These are phyloP conservation scores for Salvia miltiorrhiza DNA, from an alignment of 257 asterid species.

Conservation along the genomic window DNA sequence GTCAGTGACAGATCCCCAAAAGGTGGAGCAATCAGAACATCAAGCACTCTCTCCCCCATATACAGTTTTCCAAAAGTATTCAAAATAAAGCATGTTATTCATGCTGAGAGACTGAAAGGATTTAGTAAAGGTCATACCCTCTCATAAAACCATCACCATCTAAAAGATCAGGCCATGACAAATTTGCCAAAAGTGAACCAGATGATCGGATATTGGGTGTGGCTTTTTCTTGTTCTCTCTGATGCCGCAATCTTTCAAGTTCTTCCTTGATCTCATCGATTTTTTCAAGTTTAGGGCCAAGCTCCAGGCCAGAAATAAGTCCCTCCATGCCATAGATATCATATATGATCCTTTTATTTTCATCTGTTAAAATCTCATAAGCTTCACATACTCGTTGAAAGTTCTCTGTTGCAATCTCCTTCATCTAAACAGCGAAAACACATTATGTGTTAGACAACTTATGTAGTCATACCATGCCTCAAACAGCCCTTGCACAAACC, in stretches of 20 bases:
- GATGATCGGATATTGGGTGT: slow-evolving; percentile 61
- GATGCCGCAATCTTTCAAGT: slow-evolving; percentile 75
- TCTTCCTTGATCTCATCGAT: slow-evolving; percentile 90
- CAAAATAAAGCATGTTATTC: slow-evolving; percentile 19
- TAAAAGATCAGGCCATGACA: slow-evolving; percentile 70
- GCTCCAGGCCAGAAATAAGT: slow-evolving; percentile 84
- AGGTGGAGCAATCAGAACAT: slow-evolving; percentile 12
- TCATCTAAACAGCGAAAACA: slow-evolving; percentile 56
- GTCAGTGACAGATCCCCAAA: not conserved
- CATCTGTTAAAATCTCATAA: slow-evolving; percentile 86
- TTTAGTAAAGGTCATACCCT: slow-evolving; percentile 52
- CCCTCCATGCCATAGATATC: slow-evolving; percentile 99
- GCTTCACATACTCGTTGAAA: slow-evolving; percentile 97
- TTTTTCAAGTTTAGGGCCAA: slow-evolving; percentile 76
- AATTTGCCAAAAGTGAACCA: slow-evolving; percentile 73
- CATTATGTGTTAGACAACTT: slow-evolving; percentile 8
- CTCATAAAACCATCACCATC: slow-evolving; percentile 90
- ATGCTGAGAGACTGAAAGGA: slow-evolving; percentile 10
- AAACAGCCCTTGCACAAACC: slow-evolving; percentile 8
- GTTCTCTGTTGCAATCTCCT: slow-evolving; percentile 93
- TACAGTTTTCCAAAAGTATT: not conserved
- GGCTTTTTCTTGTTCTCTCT: slow-evolving; percentile 64
- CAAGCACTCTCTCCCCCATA: slow-evolving; percentile 4
- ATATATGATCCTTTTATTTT: slow-evolving; percentile 68
- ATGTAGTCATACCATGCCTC: slow-evolving; percentile 2